Conservation (phyloP, 129 eudicot genomes). For the Mikania micrantha region DNA sequence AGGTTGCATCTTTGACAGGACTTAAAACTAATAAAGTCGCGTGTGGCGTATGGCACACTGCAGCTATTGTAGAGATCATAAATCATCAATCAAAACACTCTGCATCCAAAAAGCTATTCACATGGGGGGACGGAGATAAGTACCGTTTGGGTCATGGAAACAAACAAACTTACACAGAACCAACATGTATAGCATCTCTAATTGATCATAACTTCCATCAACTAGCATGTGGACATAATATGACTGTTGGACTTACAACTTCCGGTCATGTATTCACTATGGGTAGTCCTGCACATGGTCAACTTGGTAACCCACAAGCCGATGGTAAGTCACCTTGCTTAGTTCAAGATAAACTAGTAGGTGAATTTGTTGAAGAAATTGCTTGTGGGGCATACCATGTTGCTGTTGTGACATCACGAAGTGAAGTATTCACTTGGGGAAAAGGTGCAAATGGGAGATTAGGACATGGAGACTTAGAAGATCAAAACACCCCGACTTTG, state of each 20-base stretch:
- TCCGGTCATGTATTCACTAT: constrained; percentile 87
- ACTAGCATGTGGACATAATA: constrained; percentile 67
- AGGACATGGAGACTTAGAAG: constrained; percentile 85
- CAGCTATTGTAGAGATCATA: constrained; percentile 70
- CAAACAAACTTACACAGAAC: constrained; percentile 49
- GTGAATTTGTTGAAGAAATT: constrained; percentile 90
- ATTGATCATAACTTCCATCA: constrained; percentile 77
- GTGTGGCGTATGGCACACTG: constrained; percentile 94
- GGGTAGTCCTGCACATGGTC: constrained; percentile 69
- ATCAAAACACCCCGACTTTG: constrained; percentile 54
- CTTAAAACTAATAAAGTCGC: constrained; percentile 61
- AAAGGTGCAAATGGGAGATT: constrained; percentile 81
- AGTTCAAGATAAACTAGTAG: constrained; percentile 78
- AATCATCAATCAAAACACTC: constrained; percentile 36
- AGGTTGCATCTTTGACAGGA: constrained; percentile 52
- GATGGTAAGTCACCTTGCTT: constrained; percentile 71
- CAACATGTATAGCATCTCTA: constrained; percentile 66
- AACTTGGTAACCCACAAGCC: constrained; percentile 69
- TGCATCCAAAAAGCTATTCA: constrained; percentile 57
- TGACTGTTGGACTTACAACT: constrained; percentile 79
- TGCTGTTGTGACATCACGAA: constrained; percentile 74
- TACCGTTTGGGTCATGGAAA: constrained; percentile 74
- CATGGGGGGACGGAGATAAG: constrained; percentile 97
- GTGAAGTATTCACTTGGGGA: constrained; percentile 90
- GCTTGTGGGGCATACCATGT: constrained; percentile 80